These are phyloP conservation scores for Myxozyma melibiosi DNA, from an alignment of 805 yeast genomes.

Conservation along the genomic window DNA sequence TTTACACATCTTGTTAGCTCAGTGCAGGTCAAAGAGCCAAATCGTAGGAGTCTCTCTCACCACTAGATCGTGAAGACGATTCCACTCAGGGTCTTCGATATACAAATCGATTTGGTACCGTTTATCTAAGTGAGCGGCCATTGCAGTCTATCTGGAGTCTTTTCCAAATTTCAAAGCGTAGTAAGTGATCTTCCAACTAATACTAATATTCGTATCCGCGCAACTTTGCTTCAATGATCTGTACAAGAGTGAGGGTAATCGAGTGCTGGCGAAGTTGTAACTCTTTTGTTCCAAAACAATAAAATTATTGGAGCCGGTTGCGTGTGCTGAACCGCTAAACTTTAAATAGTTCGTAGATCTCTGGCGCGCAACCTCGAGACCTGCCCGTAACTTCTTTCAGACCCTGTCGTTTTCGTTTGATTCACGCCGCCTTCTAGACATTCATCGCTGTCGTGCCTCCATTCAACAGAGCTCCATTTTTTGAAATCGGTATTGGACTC, in stretches of 20 bases:
- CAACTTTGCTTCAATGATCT: too few species aligned
- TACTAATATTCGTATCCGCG: too few species aligned
- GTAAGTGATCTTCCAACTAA: too few species aligned
- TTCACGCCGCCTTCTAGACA: neutral
- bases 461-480: neutral
- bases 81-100: conserved; percentile 30
- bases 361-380: neutral
- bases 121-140: conserved; percentile 2
- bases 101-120: conserved; percentile 3
- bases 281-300: neutral
- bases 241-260: too few species aligned
- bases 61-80: conserved; percentile 10
- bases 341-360: neutral
- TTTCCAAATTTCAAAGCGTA: too few species aligned
- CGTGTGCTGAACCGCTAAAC: conserved; percentile 6
- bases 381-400: too few species aligned
- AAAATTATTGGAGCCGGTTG: neutral
- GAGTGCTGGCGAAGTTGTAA: too few species aligned
- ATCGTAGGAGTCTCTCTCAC: conserved; percentile 1
- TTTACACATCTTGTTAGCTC: neutral
- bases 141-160: neutral
- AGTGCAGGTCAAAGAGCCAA: neutral
- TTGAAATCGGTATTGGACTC: neutral
- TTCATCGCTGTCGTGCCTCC: neutral
- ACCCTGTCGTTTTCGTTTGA: too few species aligned